Percentiles rank a stretch among this genome's conserved stretches.
Conservation (phyloP, 306 rosid species). For the Chamaecrista fasciculata region DNA sequence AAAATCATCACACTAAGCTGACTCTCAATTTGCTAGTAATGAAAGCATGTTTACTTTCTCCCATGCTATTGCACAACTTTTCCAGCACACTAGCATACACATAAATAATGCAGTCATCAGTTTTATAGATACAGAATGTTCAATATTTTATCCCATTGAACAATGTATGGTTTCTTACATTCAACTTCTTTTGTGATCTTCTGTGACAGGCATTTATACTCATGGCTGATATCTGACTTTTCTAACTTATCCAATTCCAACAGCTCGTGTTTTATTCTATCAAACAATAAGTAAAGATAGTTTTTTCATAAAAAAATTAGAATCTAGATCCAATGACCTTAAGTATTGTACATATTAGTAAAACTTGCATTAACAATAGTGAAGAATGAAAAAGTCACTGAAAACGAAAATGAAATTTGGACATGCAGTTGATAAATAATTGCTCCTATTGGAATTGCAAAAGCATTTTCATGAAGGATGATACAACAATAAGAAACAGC, state of each 20-base stretch:
- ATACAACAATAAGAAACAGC: constrained; percentile 17
- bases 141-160: background rate
- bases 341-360: background rate
- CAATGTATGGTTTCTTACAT: background rate
- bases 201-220: background rate
- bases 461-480: constrained; percentile 15
- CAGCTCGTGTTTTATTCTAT: constrained; percentile 10
- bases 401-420: background rate
- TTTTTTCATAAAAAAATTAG: background rate
- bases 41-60: background rate
- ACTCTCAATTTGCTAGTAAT: background rate
- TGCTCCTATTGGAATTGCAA: constrained; percentile 11
- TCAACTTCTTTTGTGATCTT: background rate
- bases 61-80: background rate
- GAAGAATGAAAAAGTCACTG: background rate
- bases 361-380: background rate
- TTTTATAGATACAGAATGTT: background rate
- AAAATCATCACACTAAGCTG: background rate
- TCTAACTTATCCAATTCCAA: background rate
- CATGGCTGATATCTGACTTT: background rate
- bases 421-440: background rate
- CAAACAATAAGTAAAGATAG: background rate
- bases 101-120: background rate
- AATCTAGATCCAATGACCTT: background rate
- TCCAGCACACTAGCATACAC: background rate